Evolutionary conservation across 1,284 basidiomycete species (phyloP), one percentile per base, ranked within the genome.

Genomic region (Mycosarcoma maydis): DNA sequence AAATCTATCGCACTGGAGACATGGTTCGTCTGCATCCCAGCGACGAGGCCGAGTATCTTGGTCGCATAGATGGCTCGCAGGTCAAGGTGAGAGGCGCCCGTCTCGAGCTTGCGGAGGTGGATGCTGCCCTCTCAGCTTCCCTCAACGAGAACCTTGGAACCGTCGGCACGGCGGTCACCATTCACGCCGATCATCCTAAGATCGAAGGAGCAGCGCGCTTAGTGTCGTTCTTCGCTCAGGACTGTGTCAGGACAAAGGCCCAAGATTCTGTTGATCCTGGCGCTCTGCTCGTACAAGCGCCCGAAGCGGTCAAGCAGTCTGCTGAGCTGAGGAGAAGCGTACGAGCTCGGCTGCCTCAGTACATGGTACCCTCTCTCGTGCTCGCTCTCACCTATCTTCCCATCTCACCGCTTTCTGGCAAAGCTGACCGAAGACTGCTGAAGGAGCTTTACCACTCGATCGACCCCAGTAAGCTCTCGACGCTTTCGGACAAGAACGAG

Each of bases 41-140:
- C 37, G 73, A 75, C 45, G 57, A 66, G 22, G 68, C 62, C 26
- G 70, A 79, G 44, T 78, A 78, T 44, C 62, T 79, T n/a, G 78
- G 77, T 11, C 73, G 78, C 20, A 51, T 72, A 42, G 75, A 71
- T 29, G 57, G 56, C 38, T 73, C 65, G 0, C 78, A 80, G 48
- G 76, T 80, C 60, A 80, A 80, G 49, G 65, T 80, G 4, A 65
- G 76, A 32, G 78, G 78, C 3, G 78, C 74, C 9, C 69, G 78
- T 34, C 69, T 80, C 16, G 78, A 80, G 54, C 70, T 80, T 14
- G 68, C 64, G 30, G 78, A 80, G 56, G 70, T 80, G 4, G 76
- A 75, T 34, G 36, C 58, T 4, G 72, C 62, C 5, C 54, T 75
- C 26, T 24, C 32, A 2, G 40, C 37, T 23, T 57, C 36, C 19